Evolutionary conservation across 345 rosid species (phyloP).

Genomic region (Cardiospermum halicacabum): DNA sequence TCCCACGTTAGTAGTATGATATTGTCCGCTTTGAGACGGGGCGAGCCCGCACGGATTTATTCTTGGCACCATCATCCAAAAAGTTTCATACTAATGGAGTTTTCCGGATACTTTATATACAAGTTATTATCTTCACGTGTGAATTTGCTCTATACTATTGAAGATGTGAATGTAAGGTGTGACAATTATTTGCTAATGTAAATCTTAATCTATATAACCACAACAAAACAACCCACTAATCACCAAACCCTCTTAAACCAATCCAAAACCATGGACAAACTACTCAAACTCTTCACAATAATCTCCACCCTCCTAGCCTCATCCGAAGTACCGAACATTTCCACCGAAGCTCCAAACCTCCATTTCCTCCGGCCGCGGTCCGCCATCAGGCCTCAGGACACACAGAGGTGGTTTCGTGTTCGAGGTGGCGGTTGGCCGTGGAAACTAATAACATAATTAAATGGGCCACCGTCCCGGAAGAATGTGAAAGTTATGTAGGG

Average conservation of each 20-base stretch:
- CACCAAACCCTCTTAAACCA: not conserved
- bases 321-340: slow-evolving; percentile 11
- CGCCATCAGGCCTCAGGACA: slow-evolving; percentile 15
- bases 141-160: no score
- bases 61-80: no score
- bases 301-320: slow-evolving; percentile 13
- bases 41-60: no score
- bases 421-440: slow-evolving; percentile 63
- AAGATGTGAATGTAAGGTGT: not conserved
- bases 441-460: slow-evolving; percentile 49
- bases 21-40: no score
- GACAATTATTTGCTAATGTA: not conserved
- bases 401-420: slow-evolving; percentile 30
- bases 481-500: slow-evolving; percentile 46
- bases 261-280: not conserved
- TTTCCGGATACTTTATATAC: no score
- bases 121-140: no score
- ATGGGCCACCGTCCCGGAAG: slow-evolving; percentile 40
- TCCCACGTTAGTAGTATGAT: no score
- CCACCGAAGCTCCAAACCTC: slow-evolving; percentile 23
- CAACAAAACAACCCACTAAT: not conserved
- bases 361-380: slow-evolving; percentile 41
- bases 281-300: slow-evolving; percentile 3
- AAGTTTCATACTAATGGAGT: no score
- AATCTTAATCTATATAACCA: not conserved